Evolutionary conservation across 345 rosid species (phyloP).

Genomic region (Boechera stricta): DNA sequence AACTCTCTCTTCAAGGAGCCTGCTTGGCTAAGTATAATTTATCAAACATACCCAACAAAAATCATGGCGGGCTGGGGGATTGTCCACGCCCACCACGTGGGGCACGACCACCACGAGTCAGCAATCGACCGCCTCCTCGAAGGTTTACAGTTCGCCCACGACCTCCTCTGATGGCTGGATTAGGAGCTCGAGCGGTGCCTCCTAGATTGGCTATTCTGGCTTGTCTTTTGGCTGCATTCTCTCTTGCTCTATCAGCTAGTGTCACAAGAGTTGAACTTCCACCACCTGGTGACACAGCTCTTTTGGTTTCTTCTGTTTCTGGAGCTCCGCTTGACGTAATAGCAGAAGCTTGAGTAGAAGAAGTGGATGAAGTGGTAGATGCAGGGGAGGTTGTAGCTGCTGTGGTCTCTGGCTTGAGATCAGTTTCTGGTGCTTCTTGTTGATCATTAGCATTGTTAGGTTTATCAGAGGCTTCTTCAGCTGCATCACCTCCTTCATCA

Average conservation of each 20-base stretch:
- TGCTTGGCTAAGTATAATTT: slow-evolving; percentile 2
- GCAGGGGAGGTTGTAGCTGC: slow-evolving; percentile 40
- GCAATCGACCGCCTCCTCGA: slow-evolving; percentile 44
- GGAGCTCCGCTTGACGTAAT: slow-evolving; percentile 42
- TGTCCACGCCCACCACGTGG: slow-evolving; percentile 59
- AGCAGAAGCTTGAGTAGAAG: slow-evolving; percentile 33
- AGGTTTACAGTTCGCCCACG: slow-evolving; percentile 58
- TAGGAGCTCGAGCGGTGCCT: slow-evolving; percentile 50
- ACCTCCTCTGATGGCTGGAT: slow-evolving; percentile 49
- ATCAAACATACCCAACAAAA: background rate
- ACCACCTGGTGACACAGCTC: slow-evolving; percentile 55
- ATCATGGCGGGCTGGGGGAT: slow-evolving; percentile 53
- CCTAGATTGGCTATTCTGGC: slow-evolving; percentile 49
- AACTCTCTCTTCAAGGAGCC: slow-evolving; percentile 24
- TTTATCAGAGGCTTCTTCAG: slow-evolving; percentile 65
- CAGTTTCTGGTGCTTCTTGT: slow-evolving; percentile 46
- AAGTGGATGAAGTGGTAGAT: slow-evolving; percentile 17
- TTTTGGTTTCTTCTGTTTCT: slow-evolving; percentile 60
- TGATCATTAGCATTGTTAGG: slow-evolving; percentile 54
- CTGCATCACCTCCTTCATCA: slow-evolving; percentile 65
- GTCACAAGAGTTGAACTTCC: slow-evolving; percentile 50
- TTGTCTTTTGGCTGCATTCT: slow-evolving; percentile 61
- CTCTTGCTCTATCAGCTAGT: slow-evolving; percentile 63
- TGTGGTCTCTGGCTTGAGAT: slow-evolving; percentile 35
- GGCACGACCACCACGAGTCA: slow-evolving; percentile 52